Percentiles rank a stretch among this genome's conserved stretches.
Evolutionary conservation across 139 green algal species (phyloP).

Genomic region (Ulvella scutata): DNA sequence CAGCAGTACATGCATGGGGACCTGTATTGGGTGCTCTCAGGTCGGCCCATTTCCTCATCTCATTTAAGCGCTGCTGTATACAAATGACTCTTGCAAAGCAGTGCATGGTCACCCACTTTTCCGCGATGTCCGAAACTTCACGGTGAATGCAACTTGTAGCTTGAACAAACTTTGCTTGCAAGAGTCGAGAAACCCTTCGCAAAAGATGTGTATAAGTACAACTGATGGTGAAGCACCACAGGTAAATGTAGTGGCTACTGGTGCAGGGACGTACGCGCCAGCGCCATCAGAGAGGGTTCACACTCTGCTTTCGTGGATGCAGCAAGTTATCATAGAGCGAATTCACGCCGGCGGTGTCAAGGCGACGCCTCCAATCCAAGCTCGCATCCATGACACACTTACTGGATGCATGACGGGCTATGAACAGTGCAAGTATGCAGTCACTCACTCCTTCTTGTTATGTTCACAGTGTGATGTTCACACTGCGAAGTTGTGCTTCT

Average conservation of each 20-base stretch:
- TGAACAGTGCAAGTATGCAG: slow-evolving; percentile 1
- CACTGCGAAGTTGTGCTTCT: neutral
- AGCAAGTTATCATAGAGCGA: neutral
- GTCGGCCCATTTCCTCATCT: too few relatives aligned
- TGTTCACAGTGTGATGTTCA: too few relatives aligned
- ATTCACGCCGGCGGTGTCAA: neutral
- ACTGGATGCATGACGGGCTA: neutral
- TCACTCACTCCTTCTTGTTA: neutral
- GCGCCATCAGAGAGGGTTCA: neutral
- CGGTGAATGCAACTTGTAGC: too few relatives aligned
- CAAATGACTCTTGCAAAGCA: too few relatives aligned
- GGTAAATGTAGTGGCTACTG: neutral
- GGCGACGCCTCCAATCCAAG: neutral
- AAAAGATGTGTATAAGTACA: neutral
- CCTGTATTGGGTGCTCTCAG: too few relatives aligned
- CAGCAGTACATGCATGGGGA: too few relatives aligned
- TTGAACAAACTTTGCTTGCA: too few relatives aligned
- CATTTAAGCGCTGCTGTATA: too few relatives aligned
- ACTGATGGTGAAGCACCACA: too few relatives aligned
- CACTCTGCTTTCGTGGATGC: neutral
- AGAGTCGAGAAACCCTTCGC: neutral
- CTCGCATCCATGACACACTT: neutral
- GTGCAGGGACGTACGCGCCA: neutral
- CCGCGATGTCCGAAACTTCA: too few relatives aligned
- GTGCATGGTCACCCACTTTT: too few relatives aligned